Evolutionary conservation across 2,329 filamentous ascomycete species (phyloP).

Genomic region (Ambrosiella xylebori): DNA sequence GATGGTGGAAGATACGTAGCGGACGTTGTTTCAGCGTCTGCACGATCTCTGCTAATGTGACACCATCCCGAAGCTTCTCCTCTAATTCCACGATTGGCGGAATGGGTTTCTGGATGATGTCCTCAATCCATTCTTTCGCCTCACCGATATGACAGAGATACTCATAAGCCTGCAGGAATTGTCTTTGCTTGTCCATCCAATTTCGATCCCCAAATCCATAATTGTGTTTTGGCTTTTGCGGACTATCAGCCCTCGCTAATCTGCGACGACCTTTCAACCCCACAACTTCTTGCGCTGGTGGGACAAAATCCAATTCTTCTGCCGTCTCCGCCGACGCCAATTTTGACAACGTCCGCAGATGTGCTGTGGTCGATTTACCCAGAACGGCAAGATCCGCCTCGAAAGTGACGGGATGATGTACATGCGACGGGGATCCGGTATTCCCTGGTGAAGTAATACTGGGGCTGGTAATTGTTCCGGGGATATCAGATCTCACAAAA

Average conservation of each 20-base stretch:
- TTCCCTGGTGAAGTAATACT: constrained; percentile 3
- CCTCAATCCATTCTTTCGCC: constrained; percentile 97
- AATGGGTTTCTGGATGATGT: constrained; percentile 68
- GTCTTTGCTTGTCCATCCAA: constrained; percentile 98
- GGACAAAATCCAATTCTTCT: constrained; percentile 60
- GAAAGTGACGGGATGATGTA: constrained; percentile 29
- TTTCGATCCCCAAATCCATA: constrained; percentile 69
- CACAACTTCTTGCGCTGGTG: constrained; percentile 66
- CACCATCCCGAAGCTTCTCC: constrained; percentile 78
- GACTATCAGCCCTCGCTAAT: constrained; percentile 54
- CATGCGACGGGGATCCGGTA: constrained; percentile 15
- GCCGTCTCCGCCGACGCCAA: constrained; percentile 58
- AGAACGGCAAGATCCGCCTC: constrained; percentile 64
- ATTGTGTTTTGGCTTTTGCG: constrained; percentile 19
- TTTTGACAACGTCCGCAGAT: constrained; percentile 73
- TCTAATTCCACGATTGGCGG: constrained; percentile 88
- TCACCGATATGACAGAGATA: constrained; percentile 98
- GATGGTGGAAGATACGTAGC: constrained; percentile 66
- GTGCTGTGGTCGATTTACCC: constrained; percentile 74
- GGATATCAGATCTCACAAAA: constrained; percentile 12
- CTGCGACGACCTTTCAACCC: constrained; percentile 71
- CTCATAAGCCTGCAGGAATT: constrained; percentile 92
- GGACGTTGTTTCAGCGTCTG: constrained; percentile 57
- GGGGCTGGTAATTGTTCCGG: constrained; percentile 9
- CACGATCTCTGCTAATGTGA: constrained; percentile 87